These are phyloP conservation scores for Neurospora sp. DNA, from an alignment of 495 filamentous ascomycete species.

Conservation along the genomic window DNA sequence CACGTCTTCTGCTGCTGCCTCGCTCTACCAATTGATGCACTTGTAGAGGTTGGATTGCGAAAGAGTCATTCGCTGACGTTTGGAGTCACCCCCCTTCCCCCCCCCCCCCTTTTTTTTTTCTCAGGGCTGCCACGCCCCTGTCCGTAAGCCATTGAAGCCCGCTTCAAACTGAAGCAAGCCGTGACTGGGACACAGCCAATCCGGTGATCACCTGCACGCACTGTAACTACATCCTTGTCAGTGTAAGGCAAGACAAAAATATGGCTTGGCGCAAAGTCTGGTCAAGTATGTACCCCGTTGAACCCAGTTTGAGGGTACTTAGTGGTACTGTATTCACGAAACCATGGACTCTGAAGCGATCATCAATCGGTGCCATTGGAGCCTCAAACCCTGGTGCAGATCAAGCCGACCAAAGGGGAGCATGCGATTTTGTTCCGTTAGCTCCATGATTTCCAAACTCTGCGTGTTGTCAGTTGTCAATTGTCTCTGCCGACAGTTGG, in stretches of 20 bases:
- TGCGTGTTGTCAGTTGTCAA: not conserved
- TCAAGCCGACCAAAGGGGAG: not conserved
- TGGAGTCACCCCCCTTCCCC: not conserved
- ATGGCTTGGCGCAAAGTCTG: not conserved
- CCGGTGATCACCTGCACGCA: not conserved
- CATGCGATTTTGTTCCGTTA: not conserved
- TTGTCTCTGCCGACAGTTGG: not conserved
- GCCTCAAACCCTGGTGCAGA: not conserved
- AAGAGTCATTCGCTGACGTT: not conserved
- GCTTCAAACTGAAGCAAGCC: not conserved
- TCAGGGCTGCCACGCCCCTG: not conserved
- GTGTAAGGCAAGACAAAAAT: not conserved
- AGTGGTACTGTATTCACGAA: not conserved
- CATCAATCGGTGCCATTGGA: not conserved
- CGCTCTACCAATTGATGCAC: not conserved
- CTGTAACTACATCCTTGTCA: not conserved
- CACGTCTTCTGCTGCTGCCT: not conserved
- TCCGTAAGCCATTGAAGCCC: not conserved
- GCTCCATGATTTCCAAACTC: not conserved
- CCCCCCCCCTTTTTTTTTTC: no score
- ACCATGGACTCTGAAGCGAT: not conserved
- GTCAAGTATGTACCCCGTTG: not conserved
- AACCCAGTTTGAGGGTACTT: not conserved
- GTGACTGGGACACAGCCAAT: not conserved
- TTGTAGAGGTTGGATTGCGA: not conserved